A percentile compares a stretch with the other conserved stretches of the same genome.
Conservation (phyloP, 2,329 filamentous ascomycete genomes). For the Beauveria asiatica region DNA sequence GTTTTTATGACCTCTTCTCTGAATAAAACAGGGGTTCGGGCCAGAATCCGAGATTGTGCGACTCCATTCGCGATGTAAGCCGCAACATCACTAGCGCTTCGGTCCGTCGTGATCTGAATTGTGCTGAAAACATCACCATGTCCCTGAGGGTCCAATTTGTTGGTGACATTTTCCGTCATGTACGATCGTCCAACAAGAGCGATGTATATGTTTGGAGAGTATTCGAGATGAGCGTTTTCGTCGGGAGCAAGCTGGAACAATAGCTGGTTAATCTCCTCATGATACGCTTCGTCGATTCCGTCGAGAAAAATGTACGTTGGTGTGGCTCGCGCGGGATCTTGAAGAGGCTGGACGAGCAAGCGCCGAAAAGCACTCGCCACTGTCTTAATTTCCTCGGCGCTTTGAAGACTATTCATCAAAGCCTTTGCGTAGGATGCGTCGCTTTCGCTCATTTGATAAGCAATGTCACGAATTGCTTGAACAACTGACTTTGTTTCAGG, state of each 20-base stretch:
- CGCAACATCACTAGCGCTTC: conserved; percentile 33
- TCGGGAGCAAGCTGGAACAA: conserved; percentile 25
- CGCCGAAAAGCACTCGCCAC: conserved; percentile 35
- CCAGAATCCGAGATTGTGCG: conserved; percentile 28
- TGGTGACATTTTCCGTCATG: conserved; percentile 29
- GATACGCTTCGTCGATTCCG: conserved; percentile 37
- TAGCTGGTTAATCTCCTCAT: conserved; percentile 28
- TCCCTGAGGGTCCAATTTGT: conserved; percentile 25
- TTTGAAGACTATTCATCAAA: conserved; percentile 26
- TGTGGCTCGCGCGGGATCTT: conserved; percentile 22
- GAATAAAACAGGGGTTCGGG: conserved; percentile 23
- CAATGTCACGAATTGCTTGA: conserved; percentile 36
- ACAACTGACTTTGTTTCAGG: conserved; percentile 36
- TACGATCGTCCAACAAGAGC: conserved; percentile 34
- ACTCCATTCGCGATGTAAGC: conserved; percentile 34
- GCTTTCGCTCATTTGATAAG: conserved; percentile 37
- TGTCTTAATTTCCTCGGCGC: conserved; percentile 33
- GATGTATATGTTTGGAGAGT: conserved; percentile 25
- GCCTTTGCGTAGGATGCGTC: conserved; percentile 37
- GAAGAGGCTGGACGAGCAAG: conserved; percentile 31
- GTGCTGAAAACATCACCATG: conserved; percentile 27
- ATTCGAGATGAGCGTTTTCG: conserved; percentile 14
- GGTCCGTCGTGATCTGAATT: conserved; percentile 33
- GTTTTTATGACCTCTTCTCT: conserved; percentile 30
- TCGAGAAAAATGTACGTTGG: conserved; percentile 37